Conservation (phyloP, 2,329 filamentous ascomycete genomes). For the Catunica adiposa region DNA sequence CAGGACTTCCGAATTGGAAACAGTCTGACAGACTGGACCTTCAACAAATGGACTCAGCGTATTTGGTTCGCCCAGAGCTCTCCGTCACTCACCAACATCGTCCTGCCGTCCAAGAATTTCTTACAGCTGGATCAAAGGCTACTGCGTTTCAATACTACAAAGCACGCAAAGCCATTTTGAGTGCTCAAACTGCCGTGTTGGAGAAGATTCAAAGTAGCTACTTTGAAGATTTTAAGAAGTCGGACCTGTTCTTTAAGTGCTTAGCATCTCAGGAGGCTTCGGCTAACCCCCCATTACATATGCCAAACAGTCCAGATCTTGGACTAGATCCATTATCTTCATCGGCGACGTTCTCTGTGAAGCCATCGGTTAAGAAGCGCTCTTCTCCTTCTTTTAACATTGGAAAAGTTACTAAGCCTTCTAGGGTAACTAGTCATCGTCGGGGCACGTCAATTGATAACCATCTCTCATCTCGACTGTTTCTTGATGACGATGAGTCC, state of each 20-base stretch:
- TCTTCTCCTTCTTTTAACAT: conserved; percentile 24
- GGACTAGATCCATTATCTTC: conserved; percentile 1
- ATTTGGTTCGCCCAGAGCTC: conserved; percentile 67
- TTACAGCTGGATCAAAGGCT: conserved; percentile 60
- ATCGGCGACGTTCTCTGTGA: not conserved
- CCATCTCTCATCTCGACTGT: conserved; percentile 11
- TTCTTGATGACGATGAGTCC: conserved; percentile 42
- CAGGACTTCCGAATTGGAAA: conserved; percentile 53
- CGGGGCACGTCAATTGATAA: conserved; percentile 21
- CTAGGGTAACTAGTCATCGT: conserved; percentile 24
- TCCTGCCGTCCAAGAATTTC: conserved; percentile 55
- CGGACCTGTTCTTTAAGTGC: conserved; percentile 92
- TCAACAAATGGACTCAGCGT: conserved; percentile 79
- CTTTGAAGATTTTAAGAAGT: conserved; percentile 75
- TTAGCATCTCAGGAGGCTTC: conserved; percentile 69
- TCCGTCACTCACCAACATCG: conserved; percentile 56
- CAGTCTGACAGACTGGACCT: conserved; percentile 75
- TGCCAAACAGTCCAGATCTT: not conserved
- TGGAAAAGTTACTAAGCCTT: conserved; percentile 24
- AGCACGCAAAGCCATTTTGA: conserved; percentile 65
- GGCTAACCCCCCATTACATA: conserved; percentile 16
- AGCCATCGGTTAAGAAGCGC: conserved; percentile 5
- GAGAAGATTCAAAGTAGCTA: conserved; percentile 70
- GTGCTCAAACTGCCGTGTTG: conserved; percentile 65
- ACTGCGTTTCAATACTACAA: conserved; percentile 67